Percentiles rank a stretch among this genome's conserved stretches.
Evolutionary conservation across 148 eudicot species (phyloP).

Genomic region (Simmondsia chinensis): DNA sequence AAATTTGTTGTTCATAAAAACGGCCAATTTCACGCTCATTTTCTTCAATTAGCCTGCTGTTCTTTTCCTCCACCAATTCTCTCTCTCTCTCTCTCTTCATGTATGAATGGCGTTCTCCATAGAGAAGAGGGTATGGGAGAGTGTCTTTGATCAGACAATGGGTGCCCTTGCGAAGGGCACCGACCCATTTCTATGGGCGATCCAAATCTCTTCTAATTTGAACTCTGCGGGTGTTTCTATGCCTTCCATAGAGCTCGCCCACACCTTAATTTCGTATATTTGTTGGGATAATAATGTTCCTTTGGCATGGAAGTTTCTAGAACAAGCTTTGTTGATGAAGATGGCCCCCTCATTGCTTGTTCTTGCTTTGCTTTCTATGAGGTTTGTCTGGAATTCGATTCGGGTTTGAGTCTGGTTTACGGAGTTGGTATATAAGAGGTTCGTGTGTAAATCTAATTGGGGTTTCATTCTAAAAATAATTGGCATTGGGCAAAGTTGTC

Average conservation of each 20-base stretch:
- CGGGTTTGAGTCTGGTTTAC: too few species aligned
- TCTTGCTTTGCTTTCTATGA: slow-evolving; percentile 69
- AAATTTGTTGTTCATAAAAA: too few species aligned
- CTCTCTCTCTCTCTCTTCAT: not conserved
- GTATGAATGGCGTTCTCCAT: slow-evolving; percentile 25
- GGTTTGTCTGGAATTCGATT: slow-evolving; percentile 23
- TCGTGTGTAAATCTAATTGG: too few species aligned
- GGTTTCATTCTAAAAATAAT: too few species aligned
- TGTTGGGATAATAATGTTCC: slow-evolving; percentile 89
- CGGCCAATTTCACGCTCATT: too few species aligned
- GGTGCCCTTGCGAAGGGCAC: slow-evolving; percentile 52
- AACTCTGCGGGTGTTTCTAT: slow-evolving; percentile 37
- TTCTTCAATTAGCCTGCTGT: not conserved
- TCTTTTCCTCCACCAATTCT: not conserved
- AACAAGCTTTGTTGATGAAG: slow-evolving; percentile 40
- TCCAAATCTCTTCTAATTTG: slow-evolving; percentile 53
- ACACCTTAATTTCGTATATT: slow-evolving; percentile 65
- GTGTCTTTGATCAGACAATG: slow-evolving; percentile 48
- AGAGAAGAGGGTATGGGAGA: slow-evolving; percentile 38
- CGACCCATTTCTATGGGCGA: slow-evolving; percentile 76
- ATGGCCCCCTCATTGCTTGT: slow-evolving; percentile 68
- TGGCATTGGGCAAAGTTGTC: too few species aligned
- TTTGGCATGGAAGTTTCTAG: slow-evolving; percentile 85
- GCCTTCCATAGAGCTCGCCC: slow-evolving; percentile 73
- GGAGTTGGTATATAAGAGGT: too few species aligned